Evolutionary conservation across 23 red algal species (phyloP), one percentile per base, ranked within the genome.

Genomic region (Cyanidiococcus yangmingshanensis): DNA sequence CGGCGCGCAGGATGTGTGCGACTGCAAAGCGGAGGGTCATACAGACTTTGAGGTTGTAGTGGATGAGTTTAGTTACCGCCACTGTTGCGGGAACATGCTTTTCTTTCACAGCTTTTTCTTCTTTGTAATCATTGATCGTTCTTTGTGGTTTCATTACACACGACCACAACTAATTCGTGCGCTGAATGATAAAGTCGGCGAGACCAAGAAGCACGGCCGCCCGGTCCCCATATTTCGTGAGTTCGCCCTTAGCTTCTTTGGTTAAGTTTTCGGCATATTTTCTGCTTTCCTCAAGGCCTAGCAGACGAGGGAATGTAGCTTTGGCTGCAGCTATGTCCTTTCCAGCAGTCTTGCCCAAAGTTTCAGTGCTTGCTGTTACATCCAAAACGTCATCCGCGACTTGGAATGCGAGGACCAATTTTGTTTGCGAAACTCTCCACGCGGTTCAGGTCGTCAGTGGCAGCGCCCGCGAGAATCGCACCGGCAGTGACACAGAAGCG

Each of bases 351-450:
- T 98, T 98, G 25, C 94, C 94, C 15, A 98, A 71, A 3, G 82
- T 77, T 68, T 91, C 94, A 7, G 77, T 88, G 37, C 79, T 92
- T 39, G 85, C 51, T 26, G 87, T 91, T 33, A 89, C 80, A 58
- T 98, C 94, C 58, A 98, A 86, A 17, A 98, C 84, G 67, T 98
- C 94, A 57, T 98, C 94, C 57, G 86, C 86, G 58, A 98, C 89
- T 77, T 98, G 94, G 77, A 98, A 98, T 0, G 94, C 94, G 1
- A 98, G 86, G n/a, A 21, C 94, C 94, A 1, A 85, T 89, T 76
- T 88, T 98, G 37, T 89, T 86, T 24, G 94, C 94, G 79, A 83
- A 98, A 1, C 79, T 77, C 50, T 82, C 83, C 35, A 98, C 57
- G 40, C 84, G 57, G 24, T 57, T 39, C 24, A 98, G 80, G 74